Percentiles rank a stretch among this genome's conserved stretches.
These are phyloP conservation scores for Metarhizium album DNA, from an alignment of 2,329 filamentous ascomycete species.

Conservation along the genomic window DNA sequence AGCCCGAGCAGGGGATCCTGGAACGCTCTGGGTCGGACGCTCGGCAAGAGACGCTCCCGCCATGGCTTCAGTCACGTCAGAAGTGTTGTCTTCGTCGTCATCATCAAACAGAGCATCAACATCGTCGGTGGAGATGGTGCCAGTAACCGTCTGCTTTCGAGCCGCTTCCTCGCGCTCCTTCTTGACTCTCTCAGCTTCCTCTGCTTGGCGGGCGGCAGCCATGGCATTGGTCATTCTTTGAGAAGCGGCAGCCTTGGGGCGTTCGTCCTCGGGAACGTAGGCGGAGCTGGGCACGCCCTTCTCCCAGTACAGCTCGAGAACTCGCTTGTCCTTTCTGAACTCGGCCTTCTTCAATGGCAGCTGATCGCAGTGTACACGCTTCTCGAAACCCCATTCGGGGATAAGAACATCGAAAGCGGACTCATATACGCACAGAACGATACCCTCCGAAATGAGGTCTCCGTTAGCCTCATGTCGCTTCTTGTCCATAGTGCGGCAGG, in stretches of 20 bases:
- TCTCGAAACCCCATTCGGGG: conserved; percentile 97
- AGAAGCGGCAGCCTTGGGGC: conserved; percentile 69
- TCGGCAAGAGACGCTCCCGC: conserved; percentile 83
- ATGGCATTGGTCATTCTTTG: conserved; percentile 65
- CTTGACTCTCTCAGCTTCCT: conserved; percentile 68
- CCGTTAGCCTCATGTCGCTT: conserved; percentile 76
- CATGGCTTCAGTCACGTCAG: conserved; percentile 82
- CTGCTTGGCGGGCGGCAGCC: conserved; percentile 67
- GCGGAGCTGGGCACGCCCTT: conserved; percentile 95
- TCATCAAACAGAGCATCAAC: conserved; percentile 95
- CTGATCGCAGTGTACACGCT: conserved; percentile 97
- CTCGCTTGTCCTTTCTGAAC: conserved; percentile 89
- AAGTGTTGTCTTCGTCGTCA: conserved; percentile 78
- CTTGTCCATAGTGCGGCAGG: conserved; percentile 92
- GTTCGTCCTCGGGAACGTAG: conserved; percentile 93
- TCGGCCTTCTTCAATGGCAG: conserved; percentile 98
- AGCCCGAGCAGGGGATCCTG: conserved; percentile 76
- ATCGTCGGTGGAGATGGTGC: conserved; percentile 86
- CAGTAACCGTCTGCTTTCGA: conserved; percentile 87
- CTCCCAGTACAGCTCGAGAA: conserved; percentile 98
- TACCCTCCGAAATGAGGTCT: conserved; percentile 89
- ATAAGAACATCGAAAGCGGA: conserved; percentile 97
- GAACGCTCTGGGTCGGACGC: conserved; percentile 89
- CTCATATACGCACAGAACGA: conserved; percentile 95
- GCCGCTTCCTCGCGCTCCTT: conserved; percentile 86